These are phyloP conservation scores for Yamadazyma dendronema DNA, from an alignment of 1,139 yeast genomes.

Conservation along the genomic window DNA sequence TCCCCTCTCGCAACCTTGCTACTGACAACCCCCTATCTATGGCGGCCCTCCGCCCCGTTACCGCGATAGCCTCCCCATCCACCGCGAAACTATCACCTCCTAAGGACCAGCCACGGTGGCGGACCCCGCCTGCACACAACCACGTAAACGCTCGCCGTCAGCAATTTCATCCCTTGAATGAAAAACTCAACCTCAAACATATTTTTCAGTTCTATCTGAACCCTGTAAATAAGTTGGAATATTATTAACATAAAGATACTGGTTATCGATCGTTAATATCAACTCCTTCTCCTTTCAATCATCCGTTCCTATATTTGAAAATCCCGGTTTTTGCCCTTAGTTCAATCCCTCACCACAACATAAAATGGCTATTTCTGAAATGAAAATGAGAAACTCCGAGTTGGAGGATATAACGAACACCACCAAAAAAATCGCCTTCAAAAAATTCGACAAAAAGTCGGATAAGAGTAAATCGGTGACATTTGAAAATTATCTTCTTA, in stretches of 20 bases:
- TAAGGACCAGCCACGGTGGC: not conserved
- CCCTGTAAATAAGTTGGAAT: not conserved
- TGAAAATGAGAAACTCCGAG: constrained; percentile 30
- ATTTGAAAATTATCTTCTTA: constrained; percentile 35
- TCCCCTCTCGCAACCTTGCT: no score
- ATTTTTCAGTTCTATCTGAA: not conserved
- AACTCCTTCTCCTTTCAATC: no score
- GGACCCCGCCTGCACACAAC: constrained; percentile 1
- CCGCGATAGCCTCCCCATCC: not conserved
- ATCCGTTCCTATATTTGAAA: not conserved
- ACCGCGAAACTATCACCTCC: not conserved
- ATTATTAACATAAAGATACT: constrained; percentile 4
- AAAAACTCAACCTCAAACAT: not conserved
- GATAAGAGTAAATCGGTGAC: constrained; percentile 14
- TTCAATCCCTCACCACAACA: not conserved
- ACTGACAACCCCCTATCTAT: no score
- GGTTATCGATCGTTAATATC: constrained; percentile 4
- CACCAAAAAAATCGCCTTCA: constrained; percentile 21
- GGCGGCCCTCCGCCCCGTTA: not conserved
- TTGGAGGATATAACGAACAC: constrained; percentile 38
- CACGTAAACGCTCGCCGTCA: constrained; percentile 6
- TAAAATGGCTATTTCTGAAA: constrained; percentile 18
- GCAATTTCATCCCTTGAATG: constrained; percentile 9
- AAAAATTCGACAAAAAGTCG: constrained; percentile 7
- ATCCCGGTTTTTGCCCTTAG: not conserved